Conservation (phyloP, 441 rosid species). For the Eutrema salsugineum region DNA sequence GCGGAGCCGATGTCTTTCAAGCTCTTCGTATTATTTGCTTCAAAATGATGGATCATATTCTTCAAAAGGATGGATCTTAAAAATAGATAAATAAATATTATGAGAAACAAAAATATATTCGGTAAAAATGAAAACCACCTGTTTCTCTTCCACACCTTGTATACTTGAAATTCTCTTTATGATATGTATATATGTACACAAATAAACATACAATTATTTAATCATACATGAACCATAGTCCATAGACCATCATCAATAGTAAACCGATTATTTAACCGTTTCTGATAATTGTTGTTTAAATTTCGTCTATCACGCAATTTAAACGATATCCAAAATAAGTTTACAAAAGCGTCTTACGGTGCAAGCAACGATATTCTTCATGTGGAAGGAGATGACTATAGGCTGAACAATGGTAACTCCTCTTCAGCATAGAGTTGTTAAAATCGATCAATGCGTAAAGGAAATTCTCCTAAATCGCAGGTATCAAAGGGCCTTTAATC, state of each 20-base stretch:
- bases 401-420: no score
- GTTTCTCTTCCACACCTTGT: neutral
- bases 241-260: neutral
- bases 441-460: no score
- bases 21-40: neutral
- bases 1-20: neutral
- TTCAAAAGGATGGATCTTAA: no score
- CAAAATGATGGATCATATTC: neutral
- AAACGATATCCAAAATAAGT: neutral
- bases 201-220: neutral
- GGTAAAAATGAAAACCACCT: neutral
- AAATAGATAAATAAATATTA: no score
- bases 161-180: neutral
- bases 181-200: neutral
- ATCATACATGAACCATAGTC: neutral
- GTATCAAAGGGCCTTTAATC: no score
- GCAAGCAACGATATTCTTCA: no score
- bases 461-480: no score
- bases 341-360: no score
- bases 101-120: neutral
- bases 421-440: no score
- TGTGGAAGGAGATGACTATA: no score
- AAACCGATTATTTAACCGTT: neutral
- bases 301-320: neutral
- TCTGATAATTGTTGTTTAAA: neutral